Conservation (phyloP, 345 rosid genomes). For the Sisymbrium irio region DNA sequence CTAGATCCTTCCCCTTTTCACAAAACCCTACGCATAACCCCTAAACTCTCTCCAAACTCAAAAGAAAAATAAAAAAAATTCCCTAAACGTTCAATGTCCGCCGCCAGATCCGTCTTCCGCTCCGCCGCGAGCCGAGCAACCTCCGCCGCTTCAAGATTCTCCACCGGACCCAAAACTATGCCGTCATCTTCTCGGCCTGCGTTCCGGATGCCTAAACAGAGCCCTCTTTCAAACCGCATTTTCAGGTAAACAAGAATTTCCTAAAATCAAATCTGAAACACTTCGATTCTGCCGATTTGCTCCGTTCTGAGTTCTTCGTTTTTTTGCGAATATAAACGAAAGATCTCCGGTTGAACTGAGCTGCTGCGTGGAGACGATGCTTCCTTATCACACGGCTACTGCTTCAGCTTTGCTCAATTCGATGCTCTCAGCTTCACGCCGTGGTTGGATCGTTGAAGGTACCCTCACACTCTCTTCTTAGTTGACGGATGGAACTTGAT, state of each 20-base stretch:
- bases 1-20: not conserved
- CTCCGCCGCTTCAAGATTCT: constrained; percentile 35
- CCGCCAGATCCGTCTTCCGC: constrained; percentile 67
- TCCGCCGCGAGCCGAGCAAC: constrained; percentile 50
- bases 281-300: not conserved
- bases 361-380: constrained; percentile 72
- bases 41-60: not conserved
- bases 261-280: not conserved
- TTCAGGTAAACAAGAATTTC: too few species aligned
- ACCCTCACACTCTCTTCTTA: not conserved
- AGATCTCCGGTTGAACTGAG: constrained; percentile 87
- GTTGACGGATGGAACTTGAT: too few species aligned
- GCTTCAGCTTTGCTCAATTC: constrained; percentile 92
- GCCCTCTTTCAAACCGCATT: constrained; percentile 51
- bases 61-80: not conserved
- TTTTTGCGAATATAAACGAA: not conserved
- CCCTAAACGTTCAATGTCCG: constrained; percentile 49
- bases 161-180: constrained; percentile 42
- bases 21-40: constrained; percentile 25
- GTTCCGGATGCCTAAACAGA: constrained; percentile 54
- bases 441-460: constrained; percentile 38
- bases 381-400: constrained; percentile 87
- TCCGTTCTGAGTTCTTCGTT: not conserved
- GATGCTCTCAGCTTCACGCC: constrained; percentile 58
- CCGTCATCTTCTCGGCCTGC: constrained; percentile 45